Evolutionary conservation across 2,329 filamentous ascomycete species (phyloP), one percentile per base, ranked within the genome.

Genomic region (Exophiala aquamarina): DNA sequence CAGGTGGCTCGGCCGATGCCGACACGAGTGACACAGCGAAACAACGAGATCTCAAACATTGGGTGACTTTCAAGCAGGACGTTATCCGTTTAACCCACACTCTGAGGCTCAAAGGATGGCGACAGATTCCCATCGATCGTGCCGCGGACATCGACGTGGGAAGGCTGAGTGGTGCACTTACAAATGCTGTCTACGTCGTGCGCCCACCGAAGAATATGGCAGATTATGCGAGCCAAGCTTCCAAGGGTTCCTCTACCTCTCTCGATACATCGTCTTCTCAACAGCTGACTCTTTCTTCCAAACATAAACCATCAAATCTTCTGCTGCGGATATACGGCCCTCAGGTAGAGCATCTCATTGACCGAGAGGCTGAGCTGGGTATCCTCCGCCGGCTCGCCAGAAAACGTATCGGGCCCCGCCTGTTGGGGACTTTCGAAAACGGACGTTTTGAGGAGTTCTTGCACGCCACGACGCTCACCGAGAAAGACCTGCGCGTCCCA

Each of bases 401-500:
- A 45, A 95, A 96, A 75, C 90, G 86, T 59, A 98, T 98, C 55
- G 93, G 93, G 2, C 93, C 93, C 4, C 83, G 89, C 13, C 75
- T 98, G 21, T 75, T 98, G 1, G 93, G 93, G 1, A 96, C 89
- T 0, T 98, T 98, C 66, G 81, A 78, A 44, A 98, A 98, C 62
- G 93, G 93, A 8, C 87, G 93, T 4, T 98, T 98, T 57, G 93
- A 98, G 69, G 86, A 98, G 66, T 97, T 84, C 64, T 87, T 96
- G 64, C 82, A 95, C 63, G 90, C 93, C 1, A 81, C 82, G 29
- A 84, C 93, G 1, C 77, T 98, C 33, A 92, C 84, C 0, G 77
- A 86, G 0, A 74, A 79, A 19, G 87, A 95, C 56, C 70, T 98
- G 36, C 84, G 89, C 29, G 81, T 88, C 23, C 81, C 88, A 0